These are phyloP conservation scores for Uronychia binucleata DNA, from an alignment of 73 alveolate genomes.

Conservation along the genomic window DNA sequence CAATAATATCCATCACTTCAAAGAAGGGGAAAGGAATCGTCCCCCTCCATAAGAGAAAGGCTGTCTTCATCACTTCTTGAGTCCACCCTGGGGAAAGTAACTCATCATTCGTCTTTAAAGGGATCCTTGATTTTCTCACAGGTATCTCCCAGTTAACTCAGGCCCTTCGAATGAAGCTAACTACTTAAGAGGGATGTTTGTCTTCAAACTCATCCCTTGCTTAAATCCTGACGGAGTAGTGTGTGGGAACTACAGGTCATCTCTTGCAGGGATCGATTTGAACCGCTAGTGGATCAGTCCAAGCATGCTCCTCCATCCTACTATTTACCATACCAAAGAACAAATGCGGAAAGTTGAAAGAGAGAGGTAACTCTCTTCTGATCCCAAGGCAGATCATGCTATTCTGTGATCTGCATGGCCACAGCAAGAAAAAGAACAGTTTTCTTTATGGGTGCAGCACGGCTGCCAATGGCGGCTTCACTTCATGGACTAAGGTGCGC, in stretches of 20 bases:
- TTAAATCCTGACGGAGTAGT: constrained; percentile 97
- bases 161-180: constrained; percentile 54
- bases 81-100: constrained; percentile 92
- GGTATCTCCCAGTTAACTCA: too few species aligned
- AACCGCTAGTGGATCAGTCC: constrained; percentile 93
- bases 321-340: constrained; percentile 71
- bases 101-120: constrained; percentile 79
- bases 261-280: constrained; percentile 89
- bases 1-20: constrained; percentile 27
- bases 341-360: constrained; percentile 62
- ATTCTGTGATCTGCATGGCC: constrained; percentile 93
- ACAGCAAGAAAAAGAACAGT: constrained; percentile 81
- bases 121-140: constrained; percentile 78
- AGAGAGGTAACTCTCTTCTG: too few species aligned
- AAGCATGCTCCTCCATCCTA: constrained; percentile 78
- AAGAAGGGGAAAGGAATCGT: neutral
- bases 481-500: constrained; percentile 59
- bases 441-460: constrained; percentile 89
- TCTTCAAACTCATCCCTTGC: constrained; percentile 87
- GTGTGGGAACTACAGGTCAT: constrained; percentile 89
- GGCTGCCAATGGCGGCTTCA: constrained; percentile 69
- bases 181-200: constrained; percentile 64
- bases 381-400: constrained; percentile 72
- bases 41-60: neutral
- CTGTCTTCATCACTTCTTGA: too few species aligned